Percentiles rank a stretch among this genome's conserved stretches.
phyloP scores from a whole-genome alignment of 768 basidiomycete genomes.

The Gelatoporia subvermispora region DNA sequence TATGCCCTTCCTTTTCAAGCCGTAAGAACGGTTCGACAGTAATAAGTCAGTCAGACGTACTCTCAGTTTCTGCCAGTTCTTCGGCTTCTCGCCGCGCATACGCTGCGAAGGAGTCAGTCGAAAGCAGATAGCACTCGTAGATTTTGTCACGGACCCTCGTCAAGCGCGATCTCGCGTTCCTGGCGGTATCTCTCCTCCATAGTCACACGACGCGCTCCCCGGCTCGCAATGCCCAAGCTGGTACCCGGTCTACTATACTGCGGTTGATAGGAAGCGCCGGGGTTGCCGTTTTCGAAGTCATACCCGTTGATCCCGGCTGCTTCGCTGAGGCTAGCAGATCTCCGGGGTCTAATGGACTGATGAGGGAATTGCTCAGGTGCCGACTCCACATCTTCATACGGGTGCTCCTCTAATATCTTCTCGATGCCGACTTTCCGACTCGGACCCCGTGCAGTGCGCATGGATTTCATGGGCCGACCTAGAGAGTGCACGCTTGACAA shows the following conservation, averaged over 20 bases:
- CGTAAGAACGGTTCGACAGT: neutral
- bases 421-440: slow-evolving; percentile 18
- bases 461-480: slow-evolving; percentile 1
- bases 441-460: slow-evolving; percentile 9
- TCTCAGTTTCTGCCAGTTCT: slow-evolving; percentile 35
- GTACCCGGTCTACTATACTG: slow-evolving; percentile 35
- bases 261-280: neutral
- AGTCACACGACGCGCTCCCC: slow-evolving; percentile 35
- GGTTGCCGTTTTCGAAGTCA: slow-evolving; percentile 1
- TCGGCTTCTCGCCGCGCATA: slow-evolving; percentile 22
- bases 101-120: slow-evolving; percentile 13
- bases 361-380: slow-evolving; percentile 25
- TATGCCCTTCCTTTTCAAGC: slow-evolving; percentile 2
- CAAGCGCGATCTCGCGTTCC: slow-evolving; percentile 30
- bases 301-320: slow-evolving; percentile 6
- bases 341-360: slow-evolving; percentile 48
- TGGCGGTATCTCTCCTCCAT: slow-evolving; percentile 40
- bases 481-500: neutral
- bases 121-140: slow-evolving; percentile 9
- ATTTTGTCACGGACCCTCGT: slow-evolving; percentile 32
- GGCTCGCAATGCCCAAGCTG: slow-evolving; percentile 30
- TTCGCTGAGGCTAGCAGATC: slow-evolving; percentile 77
- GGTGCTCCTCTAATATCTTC: slow-evolving; percentile 11
- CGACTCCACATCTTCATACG: slow-evolving; percentile 12
- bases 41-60: slow-evolving; percentile 23